Conservation (phyloP, 352 stramenopile species). For the Globisporangium irregulare region DNA sequence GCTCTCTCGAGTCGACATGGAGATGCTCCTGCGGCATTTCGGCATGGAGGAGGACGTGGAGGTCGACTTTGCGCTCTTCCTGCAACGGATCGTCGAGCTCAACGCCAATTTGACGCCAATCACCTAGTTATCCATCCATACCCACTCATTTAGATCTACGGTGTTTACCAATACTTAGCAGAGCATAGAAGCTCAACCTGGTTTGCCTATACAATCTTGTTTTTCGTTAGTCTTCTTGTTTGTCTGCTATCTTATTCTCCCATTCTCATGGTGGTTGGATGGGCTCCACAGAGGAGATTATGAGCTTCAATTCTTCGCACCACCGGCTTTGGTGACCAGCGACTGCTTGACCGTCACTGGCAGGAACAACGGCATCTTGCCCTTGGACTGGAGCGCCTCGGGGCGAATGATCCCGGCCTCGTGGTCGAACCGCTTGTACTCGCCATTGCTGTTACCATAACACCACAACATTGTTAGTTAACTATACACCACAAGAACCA, state of each 20-base stretch:
- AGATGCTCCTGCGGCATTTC: constrained; percentile 43
- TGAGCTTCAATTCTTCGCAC: background rate
- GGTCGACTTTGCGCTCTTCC: constrained; percentile 41
- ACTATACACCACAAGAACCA: constrained; percentile 18
- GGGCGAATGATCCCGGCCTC: constrained; percentile 25
- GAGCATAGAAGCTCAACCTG: background rate
- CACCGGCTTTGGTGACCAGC: background rate
- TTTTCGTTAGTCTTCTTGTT: background rate
- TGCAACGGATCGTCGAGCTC: constrained; percentile 42
- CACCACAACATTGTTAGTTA: constrained; percentile 21
- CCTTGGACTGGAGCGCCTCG: constrained; percentile 13
- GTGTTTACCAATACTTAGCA: background rate
- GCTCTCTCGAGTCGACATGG: constrained; percentile 31
- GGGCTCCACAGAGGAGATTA: background rate
- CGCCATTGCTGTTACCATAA: constrained; percentile 20
- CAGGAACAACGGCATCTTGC: constrained; percentile 18
- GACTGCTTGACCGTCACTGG: constrained; percentile 17
- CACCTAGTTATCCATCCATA: too few species aligned
- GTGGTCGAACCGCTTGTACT: constrained; percentile 29
- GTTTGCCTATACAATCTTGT: background rate
- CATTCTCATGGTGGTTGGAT: background rate
- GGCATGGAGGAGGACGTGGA: constrained; percentile 42
- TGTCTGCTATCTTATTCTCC: background rate
- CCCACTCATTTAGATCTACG: background rate
- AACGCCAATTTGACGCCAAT: constrained; percentile 3